Evolutionary conservation across 148 eudicot species (phyloP).

Genomic region (Camellia japonica): DNA sequence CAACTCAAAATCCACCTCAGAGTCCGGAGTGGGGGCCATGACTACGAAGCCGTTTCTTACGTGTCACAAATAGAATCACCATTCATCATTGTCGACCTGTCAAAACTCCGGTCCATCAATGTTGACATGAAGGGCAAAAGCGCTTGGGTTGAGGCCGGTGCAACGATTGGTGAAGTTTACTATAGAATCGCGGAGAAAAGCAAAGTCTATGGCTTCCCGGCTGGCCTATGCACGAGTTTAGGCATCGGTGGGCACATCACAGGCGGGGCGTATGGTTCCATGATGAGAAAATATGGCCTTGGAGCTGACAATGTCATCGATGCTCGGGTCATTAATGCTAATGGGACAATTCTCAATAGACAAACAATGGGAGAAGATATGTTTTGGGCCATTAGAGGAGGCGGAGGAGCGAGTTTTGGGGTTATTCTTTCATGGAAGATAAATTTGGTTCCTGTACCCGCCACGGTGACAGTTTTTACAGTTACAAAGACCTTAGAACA

Average conservation of each 20-base stretch:
- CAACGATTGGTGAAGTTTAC: slow-evolving; percentile 41
- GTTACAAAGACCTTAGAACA: slow-evolving; percentile 35
- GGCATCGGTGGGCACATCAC: slow-evolving; percentile 44
- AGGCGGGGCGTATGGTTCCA: slow-evolving; percentile 39
- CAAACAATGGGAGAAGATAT: slow-evolving; percentile 44
- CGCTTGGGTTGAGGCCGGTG: slow-evolving; percentile 45
- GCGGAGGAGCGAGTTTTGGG: slow-evolving; percentile 45
- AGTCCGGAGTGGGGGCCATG: slow-evolving; percentile 46
- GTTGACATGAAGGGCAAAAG: slow-evolving; percentile 25
- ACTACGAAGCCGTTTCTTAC: slow-evolving; percentile 43
- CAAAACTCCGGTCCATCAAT: slow-evolving; percentile 23
- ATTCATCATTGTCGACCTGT: slow-evolving; percentile 31
- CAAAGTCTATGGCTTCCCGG: slow-evolving; percentile 32
- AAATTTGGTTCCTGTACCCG: slow-evolving; percentile 34
- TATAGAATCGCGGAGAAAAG: slow-evolving; percentile 34
- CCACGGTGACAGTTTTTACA: slow-evolving; percentile 32
- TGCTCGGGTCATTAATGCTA: slow-evolving; percentile 30
- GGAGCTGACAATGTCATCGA: slow-evolving; percentile 43
- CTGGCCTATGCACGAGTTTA: slow-evolving; percentile 34
- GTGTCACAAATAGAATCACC: slow-evolving; percentile 21
- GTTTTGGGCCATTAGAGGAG: slow-evolving; percentile 51
- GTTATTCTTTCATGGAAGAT: slow-evolving; percentile 39
- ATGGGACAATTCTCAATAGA: slow-evolving; percentile 30
- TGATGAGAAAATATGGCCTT: slow-evolving; percentile 46
- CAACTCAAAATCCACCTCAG: slow-evolving; percentile 16